Conservation (phyloP, 1,284 basidiomycete genomes). For the Trichosporon coremiiforme region DNA sequence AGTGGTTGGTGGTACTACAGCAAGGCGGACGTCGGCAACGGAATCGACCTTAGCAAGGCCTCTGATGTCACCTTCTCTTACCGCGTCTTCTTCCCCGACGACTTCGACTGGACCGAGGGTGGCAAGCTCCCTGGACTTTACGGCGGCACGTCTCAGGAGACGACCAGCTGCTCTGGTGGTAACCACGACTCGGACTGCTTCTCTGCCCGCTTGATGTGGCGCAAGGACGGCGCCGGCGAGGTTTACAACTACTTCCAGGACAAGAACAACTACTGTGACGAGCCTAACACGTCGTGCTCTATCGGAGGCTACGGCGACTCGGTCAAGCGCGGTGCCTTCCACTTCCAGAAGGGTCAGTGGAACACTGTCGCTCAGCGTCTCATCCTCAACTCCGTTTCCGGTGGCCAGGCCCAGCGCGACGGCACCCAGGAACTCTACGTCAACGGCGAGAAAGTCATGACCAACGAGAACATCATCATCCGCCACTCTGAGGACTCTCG, state of each 20-base stretch:
- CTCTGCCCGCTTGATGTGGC: constrained; percentile 57
- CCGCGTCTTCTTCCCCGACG: constrained; percentile 51
- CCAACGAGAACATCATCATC: constrained; percentile 61
- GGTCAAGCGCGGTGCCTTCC: constrained; percentile 72
- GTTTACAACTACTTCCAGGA: constrained; percentile 50
- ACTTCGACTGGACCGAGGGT: constrained; percentile 55
- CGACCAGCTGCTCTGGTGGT: constrained; percentile 54
- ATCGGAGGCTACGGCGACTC: constrained; percentile 53
- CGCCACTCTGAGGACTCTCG: constrained; percentile 57
- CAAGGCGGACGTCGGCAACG: constrained; percentile 33
- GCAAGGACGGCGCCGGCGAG: constrained; percentile 48
- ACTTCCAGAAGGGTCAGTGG: constrained; percentile 67
- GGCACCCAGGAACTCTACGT: constrained; percentile 61
- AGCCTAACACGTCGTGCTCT: constrained; percentile 40
- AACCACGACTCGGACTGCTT: constrained; percentile 54
- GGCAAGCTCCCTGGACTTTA: constrained; percentile 58
- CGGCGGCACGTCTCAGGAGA: constrained; percentile 37
- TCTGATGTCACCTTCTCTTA: constrained; percentile 52
- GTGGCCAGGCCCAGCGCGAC: constrained; percentile 59
- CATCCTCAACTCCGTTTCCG: constrained; percentile 62
- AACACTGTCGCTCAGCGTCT: constrained; percentile 65
- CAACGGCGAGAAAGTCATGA: constrained; percentile 64
- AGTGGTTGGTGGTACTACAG: constrained; percentile 51
- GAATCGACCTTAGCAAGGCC: constrained; percentile 41
- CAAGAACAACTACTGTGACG: constrained; percentile 38